Conservation (phyloP, 352 stramenopile genomes). For the Plasmopara muralis region DNA sequence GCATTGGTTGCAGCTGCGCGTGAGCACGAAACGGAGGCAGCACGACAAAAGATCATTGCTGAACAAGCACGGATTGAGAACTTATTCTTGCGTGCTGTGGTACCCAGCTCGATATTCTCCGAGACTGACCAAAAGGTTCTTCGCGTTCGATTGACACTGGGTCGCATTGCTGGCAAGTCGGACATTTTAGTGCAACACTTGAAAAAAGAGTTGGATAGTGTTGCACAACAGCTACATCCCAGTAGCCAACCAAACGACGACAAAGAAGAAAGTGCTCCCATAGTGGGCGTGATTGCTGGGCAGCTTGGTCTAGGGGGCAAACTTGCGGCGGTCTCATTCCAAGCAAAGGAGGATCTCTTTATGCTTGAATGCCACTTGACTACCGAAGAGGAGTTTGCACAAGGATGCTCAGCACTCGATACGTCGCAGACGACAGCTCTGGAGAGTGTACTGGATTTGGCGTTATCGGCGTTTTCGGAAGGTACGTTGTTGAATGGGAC, state of each 20-base stretch:
- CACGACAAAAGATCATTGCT: constrained; percentile 59
- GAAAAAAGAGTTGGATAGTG: constrained; percentile 51
- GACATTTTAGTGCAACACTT: constrained; percentile 65
- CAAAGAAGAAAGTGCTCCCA: constrained; percentile 26
- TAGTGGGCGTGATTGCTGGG: constrained; percentile 30
- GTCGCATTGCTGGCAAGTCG: constrained; percentile 57
- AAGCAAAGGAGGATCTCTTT: constrained; percentile 66
- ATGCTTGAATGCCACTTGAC: constrained; percentile 69
- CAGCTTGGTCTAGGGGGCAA: constrained; percentile 57
- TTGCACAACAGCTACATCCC: constrained; percentile 23
- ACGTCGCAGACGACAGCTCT: constrained; percentile 32
- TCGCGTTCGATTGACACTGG: constrained; percentile 55
- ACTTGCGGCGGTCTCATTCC: constrained; percentile 46
- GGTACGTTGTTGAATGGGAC: constrained; percentile 36
- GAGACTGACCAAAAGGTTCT: constrained; percentile 72
- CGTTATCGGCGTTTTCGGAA: constrained; percentile 47
- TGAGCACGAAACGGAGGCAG: constrained; percentile 60
- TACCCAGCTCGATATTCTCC: constrained; percentile 66
- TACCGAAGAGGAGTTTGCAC: constrained; percentile 53
- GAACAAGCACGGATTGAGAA: constrained; percentile 64
- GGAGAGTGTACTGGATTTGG: constrained; percentile 52
- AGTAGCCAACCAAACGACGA: constrained; percentile 16
- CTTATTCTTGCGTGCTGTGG: constrained; percentile 51
- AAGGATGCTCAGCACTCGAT: constrained; percentile 40
- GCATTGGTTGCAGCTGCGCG: constrained; percentile 46